Evolutionary conservation across 805 yeast genomes (phyloP).

Genomic region (Schwanniomyces occidentalis): DNA sequence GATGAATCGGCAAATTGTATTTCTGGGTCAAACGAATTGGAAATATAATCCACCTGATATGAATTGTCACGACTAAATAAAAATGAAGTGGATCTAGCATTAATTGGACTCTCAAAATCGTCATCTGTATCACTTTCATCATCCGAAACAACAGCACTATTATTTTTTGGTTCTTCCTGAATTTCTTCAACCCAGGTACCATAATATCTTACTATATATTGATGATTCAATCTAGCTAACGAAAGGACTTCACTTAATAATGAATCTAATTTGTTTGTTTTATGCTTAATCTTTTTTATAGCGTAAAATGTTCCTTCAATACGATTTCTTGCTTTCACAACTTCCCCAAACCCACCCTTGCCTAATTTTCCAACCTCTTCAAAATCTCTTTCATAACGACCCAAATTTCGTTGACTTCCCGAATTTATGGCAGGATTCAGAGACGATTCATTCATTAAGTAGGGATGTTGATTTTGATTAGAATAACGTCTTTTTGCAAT

Average conservation of each 20-base stretch:
- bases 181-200: constrained; percentile 97
- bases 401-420: constrained; percentile 27
- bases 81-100: constrained; percentile 21
- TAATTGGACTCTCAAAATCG: constrained; percentile 24
- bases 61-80: constrained; percentile 23
- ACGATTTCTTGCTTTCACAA: constrained; percentile 91
- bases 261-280: constrained; percentile 73
- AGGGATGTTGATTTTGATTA: constrained; percentile 14
- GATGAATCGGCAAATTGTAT: constrained; percentile 51
- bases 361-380: constrained; percentile 93
- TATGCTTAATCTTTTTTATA: constrained; percentile 84
- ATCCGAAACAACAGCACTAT: constrained; percentile 22
- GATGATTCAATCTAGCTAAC: constrained; percentile 88
- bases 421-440: not conserved
- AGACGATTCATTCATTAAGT: constrained; percentile 1
- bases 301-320: constrained; percentile 96
- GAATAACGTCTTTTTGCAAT: constrained; percentile 23
- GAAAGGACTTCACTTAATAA: constrained; percentile 90
- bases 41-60: constrained; percentile 63
- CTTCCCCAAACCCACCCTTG: constrained; percentile 96
- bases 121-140: constrained; percentile 23
- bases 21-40: constrained; percentile 59
- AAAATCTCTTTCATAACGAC: constrained; percentile 89
- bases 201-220: constrained; percentile 92
- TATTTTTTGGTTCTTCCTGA: constrained; percentile 13